Base-by-base conservation (phyloP, 257 asterid species). In the Solanum tarapatanum region DNA sequence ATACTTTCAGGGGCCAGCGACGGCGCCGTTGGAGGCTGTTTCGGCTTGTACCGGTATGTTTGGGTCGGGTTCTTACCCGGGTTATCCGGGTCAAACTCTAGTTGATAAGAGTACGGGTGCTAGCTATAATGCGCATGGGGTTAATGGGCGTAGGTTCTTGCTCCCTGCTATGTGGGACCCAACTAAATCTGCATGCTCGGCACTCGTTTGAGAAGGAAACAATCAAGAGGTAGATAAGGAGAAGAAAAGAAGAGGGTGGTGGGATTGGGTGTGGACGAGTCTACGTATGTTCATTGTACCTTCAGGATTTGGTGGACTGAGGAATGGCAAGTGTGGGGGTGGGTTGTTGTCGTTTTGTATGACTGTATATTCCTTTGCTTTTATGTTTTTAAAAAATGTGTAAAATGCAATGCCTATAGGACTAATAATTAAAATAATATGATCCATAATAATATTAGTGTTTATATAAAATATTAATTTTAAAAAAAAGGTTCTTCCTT, bases 141-240 rank as follows among this genome's bases (percentile, higher is more conserved):
- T 90, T 84, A 91, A 91, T 6, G 97, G 97, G 62, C 91, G 99
- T 10, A 93, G 83, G 90, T 96, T 88, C 83, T 58, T 95, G 86
- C 76, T 96, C n/a, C 99, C 99, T 89, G 99, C 98, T 28, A 94
- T 96, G 93, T 95, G 97, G 96, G 98, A 95, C 87, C 98, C 98
- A 0, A 90, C 86, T 55, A 93, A 93, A 0, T 95, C 98, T 0
- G 84, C 89, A 41, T 96, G 99, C 87, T 72, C 96, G 1, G 91
- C 99, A 1, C 94, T 94, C 5, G 95, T 95, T 8, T 96, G 93
- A 94, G 1, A 23, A 0, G 6, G 9, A 10, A 35, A 12, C 3
- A 30, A 19, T 21, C 14, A 37, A 0, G 33, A 2, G 13, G 26
- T 7, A 3, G 33, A 36, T 0, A 9, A 14, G 3, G 19, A n/a